Evolutionary conservation across 805 yeast genomes (phyloP), one percentile per base, ranked within the genome.

Genomic region (Candida piceae): DNA sequence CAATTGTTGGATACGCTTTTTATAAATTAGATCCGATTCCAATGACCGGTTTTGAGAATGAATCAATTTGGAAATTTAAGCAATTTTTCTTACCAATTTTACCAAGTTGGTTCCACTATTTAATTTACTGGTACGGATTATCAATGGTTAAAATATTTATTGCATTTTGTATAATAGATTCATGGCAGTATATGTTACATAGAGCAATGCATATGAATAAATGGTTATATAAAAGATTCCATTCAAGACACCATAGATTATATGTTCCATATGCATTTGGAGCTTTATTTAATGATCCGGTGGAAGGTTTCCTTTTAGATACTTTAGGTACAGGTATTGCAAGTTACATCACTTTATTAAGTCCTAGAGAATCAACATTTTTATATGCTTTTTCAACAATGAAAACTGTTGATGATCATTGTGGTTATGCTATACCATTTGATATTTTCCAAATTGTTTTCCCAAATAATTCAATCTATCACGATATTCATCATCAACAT

Each of bases 251-350:
- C 63, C 98, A 93, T 63, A 69, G 90, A 37, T 69, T 93, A 34
- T 90, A 93, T 50, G 96, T 93, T 25, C 98, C 98, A 7, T 93
- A 88, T 60, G 97, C 97, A 1, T 89, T 72, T 61, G 98, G 98
- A 35, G 98, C 98, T 3, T 70, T 93, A 22, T 93, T 86, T 69
- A 93, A 93, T 63, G 88, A 88, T 50, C 94, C 96, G 16, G 72
- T 85, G 15, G 98, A 93, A 67, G 98, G 98, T 7, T 85, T 93
- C 48, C 58, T 90, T 39, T 71, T 93, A 52, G 98, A 93, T 63
- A 86, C 97, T 10, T 58, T 81, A 19, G 98, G 98, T 5, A 85
- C 97, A 0, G 97, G 96, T 26, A 47, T 90, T 25, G 90, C 96
- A 2, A 72, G 79, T 41, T 46, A 84, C 26, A 44, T 76, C 7